Conservation (phyloP, 2,329 filamentous ascomycete genomes). For the Penicillium aurantiogriseum region DNA sequence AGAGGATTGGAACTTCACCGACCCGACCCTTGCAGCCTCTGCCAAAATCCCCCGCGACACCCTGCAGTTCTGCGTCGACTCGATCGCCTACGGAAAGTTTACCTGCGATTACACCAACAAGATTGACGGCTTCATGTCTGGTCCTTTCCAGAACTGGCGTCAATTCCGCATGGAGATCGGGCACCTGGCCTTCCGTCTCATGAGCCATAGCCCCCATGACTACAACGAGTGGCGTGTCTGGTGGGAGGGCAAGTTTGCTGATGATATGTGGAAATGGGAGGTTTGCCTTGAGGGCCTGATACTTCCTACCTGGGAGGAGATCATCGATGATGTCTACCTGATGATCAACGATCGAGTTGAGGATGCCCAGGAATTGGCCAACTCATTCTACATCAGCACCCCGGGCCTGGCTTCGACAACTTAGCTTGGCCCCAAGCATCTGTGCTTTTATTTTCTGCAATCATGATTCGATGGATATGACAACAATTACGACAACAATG, state of each 20-base stretch:
- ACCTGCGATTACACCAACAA: neutral
- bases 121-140: slow-evolving; percentile 7
- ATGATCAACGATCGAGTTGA: slow-evolving; percentile 31
- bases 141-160: slow-evolving; percentile 18
- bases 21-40: slow-evolving; percentile 19
- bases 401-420: neutral
- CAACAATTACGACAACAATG: neutral
- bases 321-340: slow-evolving; percentile 25
- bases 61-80: slow-evolving; percentile 26
- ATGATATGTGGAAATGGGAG: slow-evolving; percentile 32
- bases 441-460: neutral
- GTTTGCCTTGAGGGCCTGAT: slow-evolving; percentile 15
- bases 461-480: neutral
- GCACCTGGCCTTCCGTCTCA: slow-evolving; percentile 11
- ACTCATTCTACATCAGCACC: slow-evolving; percentile 3
- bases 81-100: slow-evolving; percentile 21
- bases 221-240: slow-evolving; percentile 25
- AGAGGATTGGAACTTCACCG: slow-evolving; percentile 5
- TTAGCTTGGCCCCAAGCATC: neutral
- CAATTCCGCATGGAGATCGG: slow-evolving; percentile 15
- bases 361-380: slow-evolving; percentile 15
- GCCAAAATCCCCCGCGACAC: slow-evolving; percentile 29
- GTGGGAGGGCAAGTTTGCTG: slow-evolving; percentile 24
- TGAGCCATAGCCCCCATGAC: slow-evolving; percentile 15
- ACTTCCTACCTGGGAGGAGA: slow-evolving; percentile 29